phyloP scores from a whole-genome alignment of 2,329 filamentous ascomycete species.

The Alternaria sp. region DNA sequence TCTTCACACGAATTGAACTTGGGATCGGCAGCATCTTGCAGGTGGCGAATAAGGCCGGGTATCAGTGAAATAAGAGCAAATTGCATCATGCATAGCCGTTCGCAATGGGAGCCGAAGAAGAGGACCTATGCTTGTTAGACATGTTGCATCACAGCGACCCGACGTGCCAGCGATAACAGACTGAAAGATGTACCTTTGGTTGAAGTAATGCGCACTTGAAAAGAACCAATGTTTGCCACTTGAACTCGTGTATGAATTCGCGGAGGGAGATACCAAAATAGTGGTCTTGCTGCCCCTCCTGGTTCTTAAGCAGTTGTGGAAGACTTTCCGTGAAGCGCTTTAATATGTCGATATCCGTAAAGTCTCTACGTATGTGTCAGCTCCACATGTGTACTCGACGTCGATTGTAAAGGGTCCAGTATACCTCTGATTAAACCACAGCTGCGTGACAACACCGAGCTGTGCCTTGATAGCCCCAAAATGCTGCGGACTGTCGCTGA shows the following conservation, averaged over 20 bases:
- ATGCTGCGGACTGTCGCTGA: conserved; percentile 86
- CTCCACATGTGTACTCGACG: background rate
- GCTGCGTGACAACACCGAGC: conserved; percentile 86
- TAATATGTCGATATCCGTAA: conserved; percentile 89
- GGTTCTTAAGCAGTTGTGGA: conserved; percentile 64
- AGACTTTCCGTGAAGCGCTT: conserved; percentile 90
- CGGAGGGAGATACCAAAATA: conserved; percentile 86
- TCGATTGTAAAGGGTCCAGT: conserved; percentile 26
- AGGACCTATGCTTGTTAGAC: conserved; percentile 74
- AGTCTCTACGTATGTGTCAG: conserved; percentile 66
- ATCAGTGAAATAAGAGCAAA: conserved; percentile 96
- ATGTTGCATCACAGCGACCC: background rate
- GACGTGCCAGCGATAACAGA: background rate
- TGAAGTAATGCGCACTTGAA: conserved; percentile 94
- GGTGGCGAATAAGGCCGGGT: conserved; percentile 85
- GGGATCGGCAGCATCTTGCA: conserved; percentile 97
- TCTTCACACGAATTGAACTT: conserved; percentile 84
- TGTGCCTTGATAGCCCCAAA: conserved; percentile 93
- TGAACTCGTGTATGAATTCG: conserved; percentile 93
- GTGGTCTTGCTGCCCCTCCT: conserved; percentile 80
- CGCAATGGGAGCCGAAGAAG: conserved; percentile 96
- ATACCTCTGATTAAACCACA: conserved; percentile 91
- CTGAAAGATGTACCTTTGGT: conserved; percentile 73
- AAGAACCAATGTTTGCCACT: conserved; percentile 90
- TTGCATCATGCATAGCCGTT: conserved; percentile 96